Evolutionary conservation across 2,329 filamentous ascomycete species (phyloP), one percentile per base, ranked within the genome.

Genomic region (Botrytis byssoidea): DNA sequence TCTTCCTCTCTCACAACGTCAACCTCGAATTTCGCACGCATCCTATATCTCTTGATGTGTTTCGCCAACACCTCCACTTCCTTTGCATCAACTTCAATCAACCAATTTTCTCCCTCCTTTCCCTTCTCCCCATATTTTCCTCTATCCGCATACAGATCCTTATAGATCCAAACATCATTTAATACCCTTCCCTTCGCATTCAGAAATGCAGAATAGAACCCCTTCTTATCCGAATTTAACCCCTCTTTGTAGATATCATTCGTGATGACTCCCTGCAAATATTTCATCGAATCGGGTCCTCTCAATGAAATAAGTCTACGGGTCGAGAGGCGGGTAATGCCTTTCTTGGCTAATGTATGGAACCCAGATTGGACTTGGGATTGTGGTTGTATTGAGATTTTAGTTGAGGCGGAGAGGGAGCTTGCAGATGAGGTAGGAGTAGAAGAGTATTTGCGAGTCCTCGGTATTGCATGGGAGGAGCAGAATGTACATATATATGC

Each of bases 151-250:
- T 70, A 74, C 1, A 32, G 44, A 67, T 78, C 73, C 0, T 90
- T 91, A 85, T 97, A 98, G 66, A 99, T 86, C 82, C 98, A 97
- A 70, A 94, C 92, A 83, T 99, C 96, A 84, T 95, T 89, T 61
- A 98, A 85, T 16, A 99, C 88, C 73, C 95, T 89, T 60, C 96
- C 96, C 74, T 90, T 89, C 12, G 95, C 93, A 77, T 92, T 97
- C 60, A 99, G 86, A 79, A 99, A 97, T 0, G 91, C 93, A 10
- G 92, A 87, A 83, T 97, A 98, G 81, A 92, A 90, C 6, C 90
- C 91, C 0, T 84, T 83, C 5, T 77, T 79, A 37, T 82, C 82
- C n/a, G n/a, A 57, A 18, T 57, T 29, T 18, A 57, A 57, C 3
- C 83, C 74, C 68, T 82, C 80, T 12, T 84, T 79, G 0, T 87